phyloP scores from a whole-genome alignment of 1,284 basidiomycete genomes.

The Trichosporon faecale region DNA sequence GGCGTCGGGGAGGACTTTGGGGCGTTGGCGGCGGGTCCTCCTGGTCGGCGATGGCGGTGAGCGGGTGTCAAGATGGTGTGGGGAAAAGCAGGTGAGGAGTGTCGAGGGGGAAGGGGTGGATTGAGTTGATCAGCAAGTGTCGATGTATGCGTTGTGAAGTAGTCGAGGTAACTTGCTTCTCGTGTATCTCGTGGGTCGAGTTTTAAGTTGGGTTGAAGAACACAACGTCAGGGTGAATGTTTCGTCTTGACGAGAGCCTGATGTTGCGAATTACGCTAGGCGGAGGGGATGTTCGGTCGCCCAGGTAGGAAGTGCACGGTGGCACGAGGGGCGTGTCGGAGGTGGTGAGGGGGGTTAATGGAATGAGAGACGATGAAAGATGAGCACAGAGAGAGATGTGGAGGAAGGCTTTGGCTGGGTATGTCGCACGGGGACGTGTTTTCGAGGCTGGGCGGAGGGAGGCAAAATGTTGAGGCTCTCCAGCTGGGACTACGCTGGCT shows the following conservation, averaged over 20 bases:
- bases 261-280: conserved; percentile 3
- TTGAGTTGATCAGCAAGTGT: not conserved
- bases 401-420: not conserved
- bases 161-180: not conserved
- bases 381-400: not conserved
- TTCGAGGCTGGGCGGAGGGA: not conserved
- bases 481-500: not conserved
- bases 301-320: not conserved
- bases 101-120: not conserved
- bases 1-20: not conserved
- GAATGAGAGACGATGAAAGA: not conserved
- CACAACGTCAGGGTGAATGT: not conserved
- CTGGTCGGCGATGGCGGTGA: not conserved
- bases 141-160: not conserved
- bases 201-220: conserved; percentile 5
- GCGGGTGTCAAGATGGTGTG: not conserved
- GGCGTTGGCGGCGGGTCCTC: not conserved
- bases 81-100: not conserved
- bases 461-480: not conserved
- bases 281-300: conserved; percentile 1
- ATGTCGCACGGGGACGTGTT: conserved; percentile 3
- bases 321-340: not conserved
- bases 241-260: conserved; percentile 7
- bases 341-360: not conserved
- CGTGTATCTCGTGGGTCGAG: not conserved